Base-by-base conservation (phyloP, 139 green algal species). In the Tetraselmis chui region DNA sequence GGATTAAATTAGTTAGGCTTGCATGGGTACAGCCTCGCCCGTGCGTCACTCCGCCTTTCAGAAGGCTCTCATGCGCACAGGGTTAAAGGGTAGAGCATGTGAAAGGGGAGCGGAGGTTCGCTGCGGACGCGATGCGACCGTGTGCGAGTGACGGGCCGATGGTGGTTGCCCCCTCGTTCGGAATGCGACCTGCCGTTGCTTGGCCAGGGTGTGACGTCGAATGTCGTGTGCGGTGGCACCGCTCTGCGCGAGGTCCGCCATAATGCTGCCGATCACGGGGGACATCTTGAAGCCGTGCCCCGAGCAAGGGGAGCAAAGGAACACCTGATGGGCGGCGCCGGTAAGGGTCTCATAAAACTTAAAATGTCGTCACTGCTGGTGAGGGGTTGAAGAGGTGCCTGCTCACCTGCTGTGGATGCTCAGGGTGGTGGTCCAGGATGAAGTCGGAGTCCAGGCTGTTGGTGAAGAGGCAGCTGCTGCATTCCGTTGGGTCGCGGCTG, bases 251-350 rank as follows among this genome's bases (percentile, higher is more conserved):
- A 94, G 29, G 85, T 90, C 78, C 59, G 83, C 79, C 28, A 89
- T 79, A 0, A 90, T 78, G 75, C 86, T 81, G 18, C 88, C 88
- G 67, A 92, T 81, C 1, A 90, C 89, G 59, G 80, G 80, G 28
- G 84, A 89, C 82, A 97, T 93, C 85, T 97, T 97, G 88, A 93
- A 97, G 30, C 93, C 93, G 78, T 97, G 93, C 0, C 93, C 93
- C 30, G 78, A 89, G 85, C 93, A 96, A 0, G 91, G 88, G 1
- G 89, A 93, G 80, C 85, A 90, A 18, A 97, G 32, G 1, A 97
- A 80, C 25, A 96, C 92, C 91, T 94, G 18, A n/a, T n/a, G n/a
- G n/a, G n/a, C n/a, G n/a, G n/a, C n/a, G n/a, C n/a, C n/a, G n/a
- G n/a, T n/a, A n/a, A n/a, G n/a, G n/a, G n/a, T n/a, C n/a, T n/a